phyloP scores from a whole-genome alignment of 2,329 filamentous ascomycete genomes.

The Acephala macrosclerotiorum region DNA sequence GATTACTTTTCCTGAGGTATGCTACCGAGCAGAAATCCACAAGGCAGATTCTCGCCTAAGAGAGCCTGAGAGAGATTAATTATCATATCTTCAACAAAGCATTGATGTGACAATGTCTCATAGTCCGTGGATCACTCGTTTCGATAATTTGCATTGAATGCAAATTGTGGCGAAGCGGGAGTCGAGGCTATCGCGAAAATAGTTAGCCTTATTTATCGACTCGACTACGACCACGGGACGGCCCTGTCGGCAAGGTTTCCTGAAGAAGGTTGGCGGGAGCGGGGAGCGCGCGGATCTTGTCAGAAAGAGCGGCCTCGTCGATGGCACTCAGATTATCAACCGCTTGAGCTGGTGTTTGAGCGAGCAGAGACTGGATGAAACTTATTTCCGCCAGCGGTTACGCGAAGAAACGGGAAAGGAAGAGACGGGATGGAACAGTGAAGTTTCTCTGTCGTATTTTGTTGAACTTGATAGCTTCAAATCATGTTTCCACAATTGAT shows the following conservation, averaged over 20 bases:
- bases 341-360: not conserved
- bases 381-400: conserved; percentile 9
- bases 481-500: not conserved
- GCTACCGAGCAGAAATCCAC: conserved; percentile 14
- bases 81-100: conserved; percentile 19
- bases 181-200: conserved; percentile 15
- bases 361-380: not conserved
- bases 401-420: not conserved
- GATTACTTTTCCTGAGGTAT: conserved; percentile 26
- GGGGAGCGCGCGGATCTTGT: conserved; percentile 1
- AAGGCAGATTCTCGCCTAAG: conserved; percentile 23
- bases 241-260: conserved; percentile 20
- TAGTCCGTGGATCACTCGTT: conserved; percentile 18
- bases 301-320: not conserved
- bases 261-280: conserved; percentile 22
- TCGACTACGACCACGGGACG: conserved; percentile 21
- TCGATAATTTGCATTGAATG: not conserved
- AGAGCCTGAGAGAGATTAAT: conserved; percentile 12
- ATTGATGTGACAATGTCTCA: conserved; percentile 27
- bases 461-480: conserved; percentile 4
- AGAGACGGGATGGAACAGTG: conserved; percentile 6
- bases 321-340: conserved; percentile 12
- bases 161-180: conserved; percentile 18
- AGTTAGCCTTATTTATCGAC: conserved; percentile 14
- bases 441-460: not conserved